Percentiles rank a stretch among this genome's conserved stretches.
phyloP scores from a whole-genome alignment of 495 filamentous ascomycete species.

The Trichocladium antarcticum region DNA sequence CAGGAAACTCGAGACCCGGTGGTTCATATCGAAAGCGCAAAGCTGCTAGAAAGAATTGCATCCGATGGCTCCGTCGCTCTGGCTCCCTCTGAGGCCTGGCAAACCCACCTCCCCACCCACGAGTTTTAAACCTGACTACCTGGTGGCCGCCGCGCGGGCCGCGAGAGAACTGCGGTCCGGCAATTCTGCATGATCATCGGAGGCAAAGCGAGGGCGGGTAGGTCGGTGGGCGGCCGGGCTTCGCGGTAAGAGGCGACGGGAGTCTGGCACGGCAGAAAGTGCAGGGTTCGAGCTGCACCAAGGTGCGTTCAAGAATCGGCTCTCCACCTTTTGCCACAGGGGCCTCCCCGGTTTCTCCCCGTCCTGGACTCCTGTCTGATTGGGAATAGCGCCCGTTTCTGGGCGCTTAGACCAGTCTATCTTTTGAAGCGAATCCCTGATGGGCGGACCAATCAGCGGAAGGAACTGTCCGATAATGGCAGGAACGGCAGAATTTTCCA shows the following conservation, averaged over 20 bases:
- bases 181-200: conserved; percentile 4
- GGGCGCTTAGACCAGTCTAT: conserved; percentile 28
- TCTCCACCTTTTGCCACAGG: no score
- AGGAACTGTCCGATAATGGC: conserved; percentile 10
- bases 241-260: neutral
- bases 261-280: neutral
- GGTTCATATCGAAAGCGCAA: neutral
- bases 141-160: neutral
- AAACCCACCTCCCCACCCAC: neutral
- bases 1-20: no score
- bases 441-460: conserved; percentile 18
- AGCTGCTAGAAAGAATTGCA: neutral
- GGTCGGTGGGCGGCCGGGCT: conserved; percentile 6
- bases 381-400: conserved; percentile 17
- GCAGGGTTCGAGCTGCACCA: neutral
- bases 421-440: conserved; percentile 10
- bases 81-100: conserved; percentile 9
- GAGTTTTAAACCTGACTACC: no score
- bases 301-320: neutral
- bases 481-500: conserved; percentile 25
- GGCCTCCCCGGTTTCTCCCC: conserved; percentile 9
- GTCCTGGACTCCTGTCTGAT: conserved; percentile 1
- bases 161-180: neutral
- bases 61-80: neutral
- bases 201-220: conserved; percentile 1